phyloP scores from a whole-genome alignment of 257 asterid species.

The Anisodus tanguticus region DNA sequence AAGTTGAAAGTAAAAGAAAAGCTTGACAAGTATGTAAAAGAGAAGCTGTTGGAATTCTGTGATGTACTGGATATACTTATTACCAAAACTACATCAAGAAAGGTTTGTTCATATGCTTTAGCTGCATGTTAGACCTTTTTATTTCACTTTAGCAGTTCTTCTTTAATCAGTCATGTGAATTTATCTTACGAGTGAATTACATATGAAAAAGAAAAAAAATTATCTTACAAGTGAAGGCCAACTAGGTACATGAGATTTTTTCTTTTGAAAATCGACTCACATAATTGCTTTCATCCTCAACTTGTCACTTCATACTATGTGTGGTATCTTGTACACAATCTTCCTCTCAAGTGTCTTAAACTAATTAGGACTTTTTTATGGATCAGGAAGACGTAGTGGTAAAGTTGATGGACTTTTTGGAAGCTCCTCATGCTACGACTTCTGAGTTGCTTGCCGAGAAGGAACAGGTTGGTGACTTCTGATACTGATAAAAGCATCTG shows the following conservation, averaged over 20 bases:
- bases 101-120: constrained; percentile 59
- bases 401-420: constrained; percentile 79
- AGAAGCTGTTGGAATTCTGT: constrained; percentile 80
- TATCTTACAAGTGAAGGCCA: neutral
- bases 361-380: constrained; percentile 24
- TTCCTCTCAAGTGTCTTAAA: constrained; percentile 24
- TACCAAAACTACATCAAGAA: constrained; percentile 62
- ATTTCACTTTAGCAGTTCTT: neutral
- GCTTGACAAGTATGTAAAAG: constrained; percentile 82
- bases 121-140: neutral
- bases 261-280: neutral
- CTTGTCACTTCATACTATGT: neutral
- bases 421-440: constrained; percentile 82
- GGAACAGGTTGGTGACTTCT: constrained; percentile 64
- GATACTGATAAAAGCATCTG: neutral
- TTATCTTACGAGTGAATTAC: neutral
- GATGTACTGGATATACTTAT: constrained; percentile 78
- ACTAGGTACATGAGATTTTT: neutral
- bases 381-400: constrained; percentile 81
- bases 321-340: constrained; percentile 25
- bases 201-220: neutral
- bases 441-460: constrained; percentile 74
- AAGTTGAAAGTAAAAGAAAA: constrained; percentile 72
- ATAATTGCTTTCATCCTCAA: neutral
- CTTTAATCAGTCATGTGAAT: neutral